A percentile compares a stretch with the other conserved stretches of the same genome.
Evolutionary conservation across 495 filamentous ascomycete genomes (phyloP).

Genomic region (Hyaloscypha finlandica): DNA sequence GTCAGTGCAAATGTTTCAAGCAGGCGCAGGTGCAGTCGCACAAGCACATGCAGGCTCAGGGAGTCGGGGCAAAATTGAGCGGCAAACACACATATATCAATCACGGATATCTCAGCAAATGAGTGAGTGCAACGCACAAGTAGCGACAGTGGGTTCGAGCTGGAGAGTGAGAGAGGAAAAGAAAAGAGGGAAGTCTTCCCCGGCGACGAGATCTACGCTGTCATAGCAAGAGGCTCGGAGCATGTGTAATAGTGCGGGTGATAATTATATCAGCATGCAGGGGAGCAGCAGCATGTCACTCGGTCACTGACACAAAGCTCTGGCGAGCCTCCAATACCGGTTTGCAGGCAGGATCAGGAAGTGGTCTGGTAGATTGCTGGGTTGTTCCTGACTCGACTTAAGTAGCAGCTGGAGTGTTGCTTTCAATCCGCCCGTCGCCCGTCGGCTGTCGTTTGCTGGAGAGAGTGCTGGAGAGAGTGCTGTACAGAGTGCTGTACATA

Average conservation of each 20-base stretch:
- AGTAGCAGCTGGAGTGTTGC: background rate
- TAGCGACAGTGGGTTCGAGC: background rate
- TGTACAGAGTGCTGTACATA: background rate
- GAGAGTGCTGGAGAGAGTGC: background rate
- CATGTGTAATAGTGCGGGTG: background rate
- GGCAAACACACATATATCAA: background rate
- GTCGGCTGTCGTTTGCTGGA: background rate
- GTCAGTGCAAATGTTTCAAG: conserved; percentile 21
- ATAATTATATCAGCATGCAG: background rate
- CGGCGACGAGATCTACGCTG: background rate
- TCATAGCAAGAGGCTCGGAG: conserved; percentile 2
- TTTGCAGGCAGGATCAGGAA: background rate
- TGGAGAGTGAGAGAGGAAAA: background rate
- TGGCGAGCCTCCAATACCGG: background rate
- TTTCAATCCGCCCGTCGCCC: background rate
- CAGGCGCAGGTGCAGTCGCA: too few species aligned
- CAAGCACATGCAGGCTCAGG: background rate
- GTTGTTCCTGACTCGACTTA: background rate
- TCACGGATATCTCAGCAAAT: background rate
- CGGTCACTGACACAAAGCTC: background rate
- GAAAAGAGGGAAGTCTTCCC: background rate
- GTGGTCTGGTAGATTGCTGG: background rate
- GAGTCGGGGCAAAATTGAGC: background rate
- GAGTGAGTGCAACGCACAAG: background rate
- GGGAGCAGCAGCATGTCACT: background rate